Evolutionary conservation across 1,284 basidiomycete species (phyloP).

Genomic region (Veloporphyrellus conicus): DNA sequence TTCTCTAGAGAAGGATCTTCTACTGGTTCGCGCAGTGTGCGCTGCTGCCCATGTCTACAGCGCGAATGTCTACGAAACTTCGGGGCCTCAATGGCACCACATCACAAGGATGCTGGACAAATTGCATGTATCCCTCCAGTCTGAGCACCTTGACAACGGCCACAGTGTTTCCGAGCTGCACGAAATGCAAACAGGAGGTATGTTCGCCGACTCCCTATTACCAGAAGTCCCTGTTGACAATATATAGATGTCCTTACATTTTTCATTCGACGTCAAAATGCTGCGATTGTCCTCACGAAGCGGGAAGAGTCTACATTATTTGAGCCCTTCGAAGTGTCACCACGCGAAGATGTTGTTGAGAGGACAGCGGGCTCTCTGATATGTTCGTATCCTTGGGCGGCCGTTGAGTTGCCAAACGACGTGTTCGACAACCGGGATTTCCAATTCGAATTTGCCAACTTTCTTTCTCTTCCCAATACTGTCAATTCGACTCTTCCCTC

Average conservation of each 20-base stretch:
- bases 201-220: too few species aligned
- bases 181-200: conserved; percentile 16
- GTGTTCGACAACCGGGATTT: conserved; percentile 18
- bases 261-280: conserved; percentile 30
- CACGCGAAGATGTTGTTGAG: conserved; percentile 20
- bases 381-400: conserved; percentile 30
- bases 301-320: conserved; percentile 14
- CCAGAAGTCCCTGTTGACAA: not conserved
- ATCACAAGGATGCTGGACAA: conserved; percentile 13
- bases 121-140: conserved; percentile 1
- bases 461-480: conserved; percentile 17
- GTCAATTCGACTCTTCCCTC: conserved; percentile 11
- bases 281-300: conserved; percentile 31
- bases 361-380: conserved; percentile 18
- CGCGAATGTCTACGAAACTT: not conserved
- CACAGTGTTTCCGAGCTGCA: conserved; percentile 6
- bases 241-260: conserved; percentile 21
- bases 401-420: conserved; percentile 15
- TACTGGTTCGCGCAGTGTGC: not conserved
- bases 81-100: conserved; percentile 6
- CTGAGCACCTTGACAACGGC: not conserved
- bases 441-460: conserved; percentile 24
- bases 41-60: conserved; percentile 9
- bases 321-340: conserved; percentile 34
- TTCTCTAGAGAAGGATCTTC: not conserved